Base-by-base conservation (phyloP, 176 grass and related monocot genomes). In the Carex pumila region DNA sequence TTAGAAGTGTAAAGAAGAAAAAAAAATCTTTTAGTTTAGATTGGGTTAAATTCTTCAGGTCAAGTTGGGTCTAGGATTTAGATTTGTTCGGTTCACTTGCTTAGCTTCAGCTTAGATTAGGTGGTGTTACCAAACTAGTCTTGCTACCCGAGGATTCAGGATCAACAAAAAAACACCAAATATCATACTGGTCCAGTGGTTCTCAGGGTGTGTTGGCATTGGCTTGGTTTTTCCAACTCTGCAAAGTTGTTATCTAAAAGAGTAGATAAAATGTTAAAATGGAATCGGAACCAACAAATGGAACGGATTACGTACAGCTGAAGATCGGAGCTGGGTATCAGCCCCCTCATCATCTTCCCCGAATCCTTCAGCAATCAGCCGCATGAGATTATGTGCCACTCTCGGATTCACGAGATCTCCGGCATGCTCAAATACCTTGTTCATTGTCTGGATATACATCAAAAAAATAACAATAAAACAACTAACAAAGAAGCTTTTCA, bases 341-440 rank as follows among this genome's bases (percentile, higher is more conserved):
- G 97, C 89, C 83, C 91, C 91, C 89, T 99, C 97, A 90, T 96
- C 97, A 80, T 99, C 93, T 81, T 92, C 97, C 71, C 93, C 97
- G 80, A 96, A 99, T 80, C 97, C 97, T 94, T 99, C 97, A 79
- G 93, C 97, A 83, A 99, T 96, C 87, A 99, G 83, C n/a, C 97
- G 88, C 93, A 99, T 99, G 57, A 99, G 90, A 96, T 99, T 99
- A 84, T 99, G 97, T 1, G 97, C 97, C 55, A 99, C 97, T 87
- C 87, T 92, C 71, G 90, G 87, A 88, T 96, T 99, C 59, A 99
- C 93, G 85, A 99, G 91, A 93, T 99, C 97, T 41, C 97, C 97
- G 32, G 97, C 97, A 92, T 99, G 97, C 90, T 96, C 91, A 96
- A 99, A 96, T 74, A 99, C 97, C 91, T 96, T 99, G 85, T 99